Evolutionary conservation across 2,329 filamentous ascomycete genomes (phyloP), one percentile per base, ranked within the genome.

Genomic region (Tolypocladium paradoxum): DNA sequence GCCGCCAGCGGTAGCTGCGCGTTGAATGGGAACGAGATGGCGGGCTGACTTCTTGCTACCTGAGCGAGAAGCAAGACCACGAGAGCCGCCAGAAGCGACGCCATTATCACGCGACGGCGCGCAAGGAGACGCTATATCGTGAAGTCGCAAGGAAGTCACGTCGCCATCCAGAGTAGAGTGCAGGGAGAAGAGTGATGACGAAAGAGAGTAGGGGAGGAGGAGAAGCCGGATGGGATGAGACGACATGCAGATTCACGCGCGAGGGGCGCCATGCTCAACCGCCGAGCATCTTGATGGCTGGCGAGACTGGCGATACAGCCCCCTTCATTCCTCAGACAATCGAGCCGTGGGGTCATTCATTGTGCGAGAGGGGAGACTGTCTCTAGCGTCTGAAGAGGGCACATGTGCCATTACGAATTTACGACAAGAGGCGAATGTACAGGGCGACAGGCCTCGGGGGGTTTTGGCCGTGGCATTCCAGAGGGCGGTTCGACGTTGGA

Each of bases 1-100:
- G 88, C 90, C 51, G 91, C 85, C 4, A 86, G 85, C 34, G 90
- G 90, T 1, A 95, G 78, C 67, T 96, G 90, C 2, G 88, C 84
- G 68, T 93, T 95, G 67, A 95, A 76, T 1, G 90, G 90, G 60
- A 91, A 92, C 48, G 74, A 71, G 48, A 76, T 63, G 27, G 66
- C 62, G 12, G 79, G 79, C 20, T 67, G 62, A 51, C 71, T 66
- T 37, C 54, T 58, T n/a, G 65, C 66, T 35, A 69, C 58, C 31
- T 57, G 58, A 40, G 64, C 38, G 53, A 72, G 55, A 36, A 62
- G 55, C 48, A 70, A 56, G 55, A 61, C 51, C 55, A 59, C 54
- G 61, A 63, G 50, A 56, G 57, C 53, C 53, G 59, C 60, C 52
- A 61, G 53, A 52, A 64, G 60, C 53, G 60, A 60, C 53, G 62